Conservation (phyloP, 2,329 filamentous ascomycete genomes). For the Monilinia aucupariae region DNA sequence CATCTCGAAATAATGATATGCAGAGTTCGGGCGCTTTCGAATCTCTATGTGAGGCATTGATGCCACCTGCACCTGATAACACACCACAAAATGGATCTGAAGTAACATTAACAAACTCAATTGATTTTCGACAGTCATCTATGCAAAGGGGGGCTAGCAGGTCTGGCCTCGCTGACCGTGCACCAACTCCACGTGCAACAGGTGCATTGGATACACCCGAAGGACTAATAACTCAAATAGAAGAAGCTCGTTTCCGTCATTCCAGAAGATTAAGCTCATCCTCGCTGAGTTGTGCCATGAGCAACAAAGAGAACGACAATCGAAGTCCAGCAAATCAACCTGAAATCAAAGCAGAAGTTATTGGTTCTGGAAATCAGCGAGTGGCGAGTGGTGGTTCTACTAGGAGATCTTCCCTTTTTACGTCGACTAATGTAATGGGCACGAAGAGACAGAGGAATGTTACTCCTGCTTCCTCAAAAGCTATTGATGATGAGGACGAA, state of each 20-base stretch:
- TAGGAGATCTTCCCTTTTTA: conserved; percentile 24
- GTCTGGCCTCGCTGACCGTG: not conserved
- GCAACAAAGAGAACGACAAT: conserved; percentile 9
- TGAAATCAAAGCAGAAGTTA: not conserved
- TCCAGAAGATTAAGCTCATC: conserved; percentile 12
- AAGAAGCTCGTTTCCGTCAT: conserved; percentile 2
- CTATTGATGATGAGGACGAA: conserved; percentile 46
- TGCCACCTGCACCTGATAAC: conserved; percentile 29
- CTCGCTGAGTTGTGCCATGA: not conserved
- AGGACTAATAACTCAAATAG: conserved; percentile 4
- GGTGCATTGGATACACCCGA: not conserved
- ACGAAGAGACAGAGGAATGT: conserved; percentile 44
- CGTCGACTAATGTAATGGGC: conserved; percentile 23
- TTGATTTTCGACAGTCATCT: not conserved
- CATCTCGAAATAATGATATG: conserved; percentile 25
- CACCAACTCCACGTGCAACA: not conserved
- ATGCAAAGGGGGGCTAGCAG: not conserved
- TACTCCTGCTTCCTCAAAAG: conserved; percentile 43
- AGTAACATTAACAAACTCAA: not conserved
- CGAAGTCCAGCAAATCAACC: not conserved
- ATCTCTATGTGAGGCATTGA: conserved; percentile 31
- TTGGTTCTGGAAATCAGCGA: not conserved
- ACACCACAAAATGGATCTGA: conserved; percentile 25
- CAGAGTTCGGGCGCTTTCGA: conserved; percentile 30
- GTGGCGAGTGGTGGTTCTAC: conserved; percentile 5